Conservation (phyloP, 257 asterid genomes). For the Mentha longifolia region DNA sequence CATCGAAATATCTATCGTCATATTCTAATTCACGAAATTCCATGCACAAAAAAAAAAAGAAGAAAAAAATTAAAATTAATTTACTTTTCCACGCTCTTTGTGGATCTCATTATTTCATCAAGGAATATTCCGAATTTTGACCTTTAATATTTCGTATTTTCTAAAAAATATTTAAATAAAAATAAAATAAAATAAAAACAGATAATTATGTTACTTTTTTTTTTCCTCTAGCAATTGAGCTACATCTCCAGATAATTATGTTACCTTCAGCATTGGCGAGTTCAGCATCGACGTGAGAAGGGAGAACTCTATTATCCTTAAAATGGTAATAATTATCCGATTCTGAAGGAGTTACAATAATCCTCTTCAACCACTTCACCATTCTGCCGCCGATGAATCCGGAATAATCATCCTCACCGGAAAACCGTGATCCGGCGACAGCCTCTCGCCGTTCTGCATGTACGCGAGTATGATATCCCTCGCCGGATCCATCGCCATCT, state of each 20-base stretch:
- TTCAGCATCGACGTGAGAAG: slow-evolving; percentile 90
- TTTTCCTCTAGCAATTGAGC: no score
- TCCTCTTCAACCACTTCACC: slow-evolving; percentile 93
- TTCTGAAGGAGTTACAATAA: slow-evolving; percentile 67
- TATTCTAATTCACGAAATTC: background rate
- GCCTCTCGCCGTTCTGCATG: slow-evolving; percentile 85
- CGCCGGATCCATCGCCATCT: slow-evolving; percentile 78
- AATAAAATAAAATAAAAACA: no score
- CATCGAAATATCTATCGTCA: background rate
- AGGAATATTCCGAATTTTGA: slow-evolving; percentile 3
- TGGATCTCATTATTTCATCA: background rate
- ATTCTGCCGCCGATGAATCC: slow-evolving; percentile 94
- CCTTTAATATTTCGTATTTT: no score
- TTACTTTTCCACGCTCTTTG: slow-evolving; percentile 3
- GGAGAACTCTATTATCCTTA: slow-evolving; percentile 78
- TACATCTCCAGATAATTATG: no score
- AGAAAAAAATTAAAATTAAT: no score
- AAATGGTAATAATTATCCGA: slow-evolving; percentile 78
- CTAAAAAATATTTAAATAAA: no score
- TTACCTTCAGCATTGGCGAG: slow-evolving; percentile 88
- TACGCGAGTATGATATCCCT: slow-evolving; percentile 79
- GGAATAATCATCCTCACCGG: slow-evolving; percentile 82
- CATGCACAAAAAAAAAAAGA: background rate
- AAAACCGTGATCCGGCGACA: slow-evolving; percentile 85
- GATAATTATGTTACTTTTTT: no score